Evolutionary conservation across 768 basidiomycete genomes (phyloP), one percentile per base, ranked within the genome.

Genomic region (Rhodocollybia butyracea): DNA sequence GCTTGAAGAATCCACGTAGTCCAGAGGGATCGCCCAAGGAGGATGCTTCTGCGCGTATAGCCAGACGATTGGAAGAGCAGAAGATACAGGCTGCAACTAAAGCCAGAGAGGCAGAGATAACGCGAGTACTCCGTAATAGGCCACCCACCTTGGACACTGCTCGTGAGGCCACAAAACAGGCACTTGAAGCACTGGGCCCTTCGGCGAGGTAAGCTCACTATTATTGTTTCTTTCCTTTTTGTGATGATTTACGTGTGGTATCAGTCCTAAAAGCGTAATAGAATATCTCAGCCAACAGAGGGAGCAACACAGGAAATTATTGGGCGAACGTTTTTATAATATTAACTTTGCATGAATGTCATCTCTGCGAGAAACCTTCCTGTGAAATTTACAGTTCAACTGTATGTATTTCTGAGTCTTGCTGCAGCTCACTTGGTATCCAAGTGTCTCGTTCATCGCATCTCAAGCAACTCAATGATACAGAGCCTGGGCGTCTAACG

Each of bases 201-300:
- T 54, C 57, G 43, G 39, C 51, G 26, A 45, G 51, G 57, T 39
- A 22, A 53, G 51, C 17, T 7, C 26, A 21, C 22, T 12, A 30
- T 19, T 41, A n/a, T 26, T 30, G 7, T 12, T 32, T 30, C 27
- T 43, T 40, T 24, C 19, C 10, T n/a, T 38, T 3, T 8, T 26
- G 11, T 50, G 22, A 19, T 51, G 7, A 15, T n/a, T n/a, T 45
- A 34, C 4, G 34, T 50, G 12, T 11, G 48, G 10, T 31, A 8
- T 32, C 48, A 26, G 60, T 56, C 56, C 55, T 32, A n/a, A 45
- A 41, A 4, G 50, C 46, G 51, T 56, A 50, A 10, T 61, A 51
- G 36, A 42, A 40, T 43, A 51, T 27, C 52, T 54, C 15, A 30
- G 26, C 17, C 17, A 45, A 19, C 41, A 38, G 19, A 42, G 27